A percentile compares a stretch with the other conserved stretches of the same genome.
Evolutionary conservation across 805 yeast genomes (phyloP).

Genomic region (Sugiyamaella americana): DNA sequence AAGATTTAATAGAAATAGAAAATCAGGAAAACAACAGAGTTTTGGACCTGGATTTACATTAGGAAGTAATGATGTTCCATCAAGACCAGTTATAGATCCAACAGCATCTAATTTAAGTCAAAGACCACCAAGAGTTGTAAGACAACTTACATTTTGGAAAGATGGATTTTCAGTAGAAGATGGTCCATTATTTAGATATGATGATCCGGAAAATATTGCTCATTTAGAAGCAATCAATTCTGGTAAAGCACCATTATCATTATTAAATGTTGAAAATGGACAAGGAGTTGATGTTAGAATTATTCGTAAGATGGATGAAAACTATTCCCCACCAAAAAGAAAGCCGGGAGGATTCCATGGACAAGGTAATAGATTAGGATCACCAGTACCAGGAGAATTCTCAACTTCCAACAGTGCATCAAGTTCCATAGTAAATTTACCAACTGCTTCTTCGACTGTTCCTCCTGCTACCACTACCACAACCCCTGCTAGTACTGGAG

Average conservation of each 20-base stretch:
- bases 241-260: slow-evolving; percentile 85
- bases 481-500: slow-evolving; percentile 41
- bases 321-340: slow-evolving; percentile 62
- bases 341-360: slow-evolving; percentile 68
- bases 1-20: slow-evolving; percentile 1
- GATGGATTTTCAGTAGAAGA: slow-evolving; percentile 96
- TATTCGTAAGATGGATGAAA: slow-evolving; percentile 73
- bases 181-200: slow-evolving; percentile 78
- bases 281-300: slow-evolving; percentile 92
- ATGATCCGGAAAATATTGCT: slow-evolving; percentile 81
- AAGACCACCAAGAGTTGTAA: slow-evolving; percentile 47
- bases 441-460: slow-evolving; percentile 23
- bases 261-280: slow-evolving; percentile 77
- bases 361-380: slow-evolving; percentile 77
- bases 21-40: slow-evolving; percentile 9
- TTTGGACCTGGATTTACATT: slow-evolving; percentile 31
- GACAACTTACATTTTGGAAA: slow-evolving; percentile 91
- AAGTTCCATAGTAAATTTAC: slow-evolving; percentile 16
- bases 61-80: slow-evolving; percentile 28
- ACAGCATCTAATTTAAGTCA: slow-evolving; percentile 18
- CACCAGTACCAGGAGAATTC: slow-evolving; percentile 75
- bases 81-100: slow-evolving; percentile 16
- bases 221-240: slow-evolving; percentile 74
- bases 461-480: slow-evolving; percentile 21
- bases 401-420: slow-evolving; percentile 9